These are phyloP conservation scores for Colletotrichum eleusines DNA, from an alignment of 2,329 filamentous ascomycete genomes.

Conservation along the genomic window DNA sequence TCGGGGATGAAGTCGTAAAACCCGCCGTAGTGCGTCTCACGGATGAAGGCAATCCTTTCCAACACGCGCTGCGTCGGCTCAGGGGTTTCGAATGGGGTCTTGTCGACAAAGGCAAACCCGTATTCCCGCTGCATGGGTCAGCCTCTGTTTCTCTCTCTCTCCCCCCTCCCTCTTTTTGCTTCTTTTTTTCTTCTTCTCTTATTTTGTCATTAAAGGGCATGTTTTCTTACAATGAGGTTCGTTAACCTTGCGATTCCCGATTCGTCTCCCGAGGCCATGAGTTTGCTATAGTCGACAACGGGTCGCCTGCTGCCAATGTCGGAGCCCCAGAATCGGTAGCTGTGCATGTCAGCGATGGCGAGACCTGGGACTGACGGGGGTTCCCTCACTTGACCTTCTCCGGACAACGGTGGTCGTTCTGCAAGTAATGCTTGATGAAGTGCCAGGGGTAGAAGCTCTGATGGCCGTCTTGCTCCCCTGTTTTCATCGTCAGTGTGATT, in stretches of 20 bases:
- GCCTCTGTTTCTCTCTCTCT: too few relatives aligned
- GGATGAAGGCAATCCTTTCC: slow-evolving; percentile 85
- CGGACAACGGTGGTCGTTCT: slow-evolving; percentile 48
- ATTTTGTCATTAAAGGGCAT: not conserved
- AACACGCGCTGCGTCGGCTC: slow-evolving; percentile 81
- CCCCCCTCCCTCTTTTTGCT: too few relatives aligned
- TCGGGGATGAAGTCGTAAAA: slow-evolving; percentile 89
- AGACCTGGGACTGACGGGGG: slow-evolving; percentile 1
- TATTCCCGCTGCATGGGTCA: slow-evolving; percentile 65
- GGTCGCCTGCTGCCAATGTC: slow-evolving; percentile 63
- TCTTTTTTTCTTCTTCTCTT: too few relatives aligned
- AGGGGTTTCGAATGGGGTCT: slow-evolving; percentile 73
- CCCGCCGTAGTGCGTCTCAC: slow-evolving; percentile 89
- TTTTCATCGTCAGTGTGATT: slow-evolving; percentile 21
- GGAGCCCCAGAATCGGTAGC: slow-evolving; percentile 48
- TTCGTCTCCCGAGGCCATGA: slow-evolving; percentile 66
- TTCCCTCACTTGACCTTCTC: slow-evolving; percentile 52
- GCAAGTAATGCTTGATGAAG: slow-evolving; percentile 67
- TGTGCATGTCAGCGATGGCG: slow-evolving; percentile 30
- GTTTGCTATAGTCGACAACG: slow-evolving; percentile 68
- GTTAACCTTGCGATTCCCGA: slow-evolving; percentile 71
- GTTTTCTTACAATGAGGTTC: slow-evolving; percentile 68
- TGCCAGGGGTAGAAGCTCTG: slow-evolving; percentile 74
- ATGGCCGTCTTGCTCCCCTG: slow-evolving; percentile 79
- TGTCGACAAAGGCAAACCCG: slow-evolving; percentile 83